phyloP scores from a whole-genome alignment of 73 alveolate genomes.

The Paraurostyla sp. region DNA sequence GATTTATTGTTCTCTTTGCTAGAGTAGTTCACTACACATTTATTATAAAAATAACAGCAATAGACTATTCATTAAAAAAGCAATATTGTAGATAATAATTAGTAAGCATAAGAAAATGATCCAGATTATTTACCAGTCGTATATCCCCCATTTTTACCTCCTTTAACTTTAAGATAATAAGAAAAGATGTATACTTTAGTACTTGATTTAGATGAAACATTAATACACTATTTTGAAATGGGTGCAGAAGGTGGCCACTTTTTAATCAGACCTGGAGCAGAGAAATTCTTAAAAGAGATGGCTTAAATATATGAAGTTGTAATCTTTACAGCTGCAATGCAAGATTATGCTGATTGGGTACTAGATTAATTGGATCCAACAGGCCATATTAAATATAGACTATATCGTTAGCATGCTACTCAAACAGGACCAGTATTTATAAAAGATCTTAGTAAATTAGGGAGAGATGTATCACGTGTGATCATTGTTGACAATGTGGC shows the following conservation, averaged over 20 bases:
- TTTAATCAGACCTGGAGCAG: conserved; percentile 94
- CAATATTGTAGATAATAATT: conserved; percentile 16
- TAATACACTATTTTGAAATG: conserved; percentile 87
- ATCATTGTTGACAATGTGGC: conserved; percentile 86
- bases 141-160: conserved; percentile 68
- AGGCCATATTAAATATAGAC: conserved; percentile 81
- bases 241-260: conserved; percentile 81
- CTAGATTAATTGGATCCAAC: conserved; percentile 93
- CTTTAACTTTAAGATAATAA: conserved; percentile 38
- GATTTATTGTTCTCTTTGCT: conserved; percentile 23
- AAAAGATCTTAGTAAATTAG: conserved; percentile 80
- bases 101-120: no score
- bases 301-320: conserved; percentile 94
- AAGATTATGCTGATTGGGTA: conserved; percentile 97
- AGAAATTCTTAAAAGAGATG: conserved; percentile 89
- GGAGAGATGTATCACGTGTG: conserved; percentile 72
- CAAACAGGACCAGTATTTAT: conserved; percentile 70
- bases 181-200: conserved; percentile 79
- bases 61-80: background rate
- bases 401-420: conserved; percentile 93
- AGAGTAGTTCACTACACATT: conserved; percentile 22
- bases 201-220: conserved; percentile 88
- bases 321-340: conserved; percentile 98
- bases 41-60: conserved; percentile 1
- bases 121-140: conserved; percentile 43